Conservation (phyloP, 768 basidiomycete species). For the Hericium rajendrae region DNA sequence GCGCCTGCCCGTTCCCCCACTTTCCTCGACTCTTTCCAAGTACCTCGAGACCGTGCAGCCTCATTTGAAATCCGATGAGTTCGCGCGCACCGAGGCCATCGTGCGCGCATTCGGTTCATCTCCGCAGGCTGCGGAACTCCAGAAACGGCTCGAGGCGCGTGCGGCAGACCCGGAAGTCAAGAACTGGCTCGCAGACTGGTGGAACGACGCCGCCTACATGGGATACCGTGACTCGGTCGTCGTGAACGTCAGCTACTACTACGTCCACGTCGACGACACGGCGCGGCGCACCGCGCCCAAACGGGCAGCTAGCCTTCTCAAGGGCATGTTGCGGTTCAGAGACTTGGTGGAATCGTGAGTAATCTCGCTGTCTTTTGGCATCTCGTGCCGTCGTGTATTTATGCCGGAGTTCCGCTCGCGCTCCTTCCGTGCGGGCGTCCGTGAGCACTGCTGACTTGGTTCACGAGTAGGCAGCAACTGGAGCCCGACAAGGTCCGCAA, state of each 20-base stretch:
- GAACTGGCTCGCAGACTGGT: slow-evolving; percentile 97
- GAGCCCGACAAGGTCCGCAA: slow-evolving; percentile 82
- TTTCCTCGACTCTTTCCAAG: slow-evolving; percentile 74
- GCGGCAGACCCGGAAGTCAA: slow-evolving; percentile 47
- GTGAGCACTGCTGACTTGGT: not conserved
- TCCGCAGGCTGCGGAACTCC: slow-evolving; percentile 60
- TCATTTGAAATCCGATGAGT: slow-evolving; percentile 57
- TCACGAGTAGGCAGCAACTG: slow-evolving; percentile 45
- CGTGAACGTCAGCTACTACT: slow-evolving; percentile 92
- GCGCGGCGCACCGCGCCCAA: slow-evolving; percentile 44
- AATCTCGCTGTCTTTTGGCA: too few relatives aligned
- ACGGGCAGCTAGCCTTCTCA: slow-evolving; percentile 75
- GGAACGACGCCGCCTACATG: slow-evolving; percentile 92
- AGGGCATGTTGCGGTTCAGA: slow-evolving; percentile 80
- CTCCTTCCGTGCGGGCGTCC: not conserved
- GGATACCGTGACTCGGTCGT: slow-evolving; percentile 84
- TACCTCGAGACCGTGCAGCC: slow-evolving; percentile 84
- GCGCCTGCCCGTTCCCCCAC: slow-evolving; percentile 72
- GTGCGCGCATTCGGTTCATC: slow-evolving; percentile 66
- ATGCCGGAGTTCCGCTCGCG: not conserved
- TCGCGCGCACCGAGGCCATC: slow-evolving; percentile 42
- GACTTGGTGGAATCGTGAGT: slow-evolving; percentile 71
- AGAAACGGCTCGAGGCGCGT: slow-evolving; percentile 66
- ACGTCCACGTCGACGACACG: slow-evolving; percentile 70
- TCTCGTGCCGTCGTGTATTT: too few relatives aligned